A percentile compares a stretch with the other conserved stretches of the same genome.
Evolutionary conservation across 2,329 filamentous ascomycete species (phyloP).

Genomic region (Penicillium sp.): DNA sequence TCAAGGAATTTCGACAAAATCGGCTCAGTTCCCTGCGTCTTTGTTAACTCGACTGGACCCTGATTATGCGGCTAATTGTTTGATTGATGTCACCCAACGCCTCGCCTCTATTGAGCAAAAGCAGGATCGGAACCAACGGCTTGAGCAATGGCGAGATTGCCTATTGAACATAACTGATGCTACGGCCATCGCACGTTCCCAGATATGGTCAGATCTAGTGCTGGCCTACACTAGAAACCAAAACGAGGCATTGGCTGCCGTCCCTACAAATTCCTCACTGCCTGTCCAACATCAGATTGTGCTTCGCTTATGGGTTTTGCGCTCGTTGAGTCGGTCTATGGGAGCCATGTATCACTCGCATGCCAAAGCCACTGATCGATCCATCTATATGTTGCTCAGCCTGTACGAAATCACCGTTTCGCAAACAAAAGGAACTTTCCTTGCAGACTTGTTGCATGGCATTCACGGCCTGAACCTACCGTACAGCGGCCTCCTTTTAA

Average conservation of each 20-base stretch:
- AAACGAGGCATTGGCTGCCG: background rate
- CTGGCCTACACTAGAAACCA: slow-evolving; percentile 1
- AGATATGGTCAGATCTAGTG: slow-evolving; percentile 26
- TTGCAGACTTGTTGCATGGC: slow-evolving; percentile 27
- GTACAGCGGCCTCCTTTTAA: slow-evolving; percentile 28
- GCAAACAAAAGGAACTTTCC: slow-evolving; percentile 19
- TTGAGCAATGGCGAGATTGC: slow-evolving; percentile 34
- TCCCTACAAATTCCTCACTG: background rate
- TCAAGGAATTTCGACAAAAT: slow-evolving; percentile 3
- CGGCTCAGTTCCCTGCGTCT: slow-evolving; percentile 13
- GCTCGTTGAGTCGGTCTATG: slow-evolving; percentile 24
- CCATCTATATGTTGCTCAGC: slow-evolving; percentile 25
- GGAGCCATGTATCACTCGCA: slow-evolving; percentile 20
- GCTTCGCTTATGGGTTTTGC: slow-evolving; percentile 35
- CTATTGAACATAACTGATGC: slow-evolving; percentile 23
- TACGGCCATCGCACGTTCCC: slow-evolving; percentile 22
- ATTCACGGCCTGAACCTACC: slow-evolving; percentile 33
- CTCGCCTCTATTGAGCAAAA: slow-evolving; percentile 23
- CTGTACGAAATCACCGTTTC: slow-evolving; percentile 26
- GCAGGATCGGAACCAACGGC: slow-evolving; percentile 13
- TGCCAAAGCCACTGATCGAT: slow-evolving; percentile 20
- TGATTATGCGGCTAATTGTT: slow-evolving; percentile 25
- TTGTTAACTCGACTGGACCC: slow-evolving; percentile 26
- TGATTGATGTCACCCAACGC: slow-evolving; percentile 35
- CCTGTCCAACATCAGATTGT: slow-evolving; percentile 29